phyloP scores from a whole-genome alignment of 768 basidiomycete genomes.

The Dentipellis fragilis region DNA sequence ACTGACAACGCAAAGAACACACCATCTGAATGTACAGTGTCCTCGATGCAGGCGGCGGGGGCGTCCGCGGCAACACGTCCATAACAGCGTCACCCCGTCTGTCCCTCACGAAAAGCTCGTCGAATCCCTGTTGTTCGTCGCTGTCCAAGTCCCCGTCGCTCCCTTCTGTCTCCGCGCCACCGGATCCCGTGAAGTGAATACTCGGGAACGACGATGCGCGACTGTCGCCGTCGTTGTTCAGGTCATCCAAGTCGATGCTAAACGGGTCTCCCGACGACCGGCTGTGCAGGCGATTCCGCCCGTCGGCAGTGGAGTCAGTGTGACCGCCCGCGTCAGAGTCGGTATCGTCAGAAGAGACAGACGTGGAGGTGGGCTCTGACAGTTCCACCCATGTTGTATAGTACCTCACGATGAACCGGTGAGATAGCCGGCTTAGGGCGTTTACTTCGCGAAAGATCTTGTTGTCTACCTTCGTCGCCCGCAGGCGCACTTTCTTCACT shows the following conservation, averaged over 20 bases:
- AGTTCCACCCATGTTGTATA: conserved; percentile 88
- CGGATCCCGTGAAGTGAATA: conserved; percentile 55
- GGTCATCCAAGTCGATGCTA: conserved; percentile 54
- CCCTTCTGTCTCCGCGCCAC: conserved; percentile 30
- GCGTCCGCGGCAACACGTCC: conserved; percentile 6
- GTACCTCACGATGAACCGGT: conserved; percentile 87
- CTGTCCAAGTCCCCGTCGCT: conserved; percentile 27
- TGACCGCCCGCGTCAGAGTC: conserved; percentile 8
- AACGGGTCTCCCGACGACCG: conserved; percentile 35
- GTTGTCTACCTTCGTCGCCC: conserved; percentile 66
- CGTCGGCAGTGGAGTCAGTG: conserved; percentile 24
- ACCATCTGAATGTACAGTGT: conserved; percentile 96
- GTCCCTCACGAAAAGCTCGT: conserved; percentile 17
- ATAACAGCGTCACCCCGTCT: conserved; percentile 6
- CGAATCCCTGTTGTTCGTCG: conserved; percentile 29
- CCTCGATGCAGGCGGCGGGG: conserved; percentile 18
- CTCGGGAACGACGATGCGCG: conserved; percentile 63
- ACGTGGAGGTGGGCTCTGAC: conserved; percentile 39
- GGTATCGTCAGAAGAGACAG: conserved; percentile 36
- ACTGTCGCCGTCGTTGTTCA: conserved; percentile 30
- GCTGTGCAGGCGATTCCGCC: conserved; percentile 17
- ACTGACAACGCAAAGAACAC: conserved; percentile 4
- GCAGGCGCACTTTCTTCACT: conserved; percentile 87
- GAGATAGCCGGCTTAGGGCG: conserved; percentile 76
- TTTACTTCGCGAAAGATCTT: conserved; percentile 90